Base-by-base conservation (phyloP, 176 grass and related monocot species). In the Ampelocalamus luodianensis region DNA sequence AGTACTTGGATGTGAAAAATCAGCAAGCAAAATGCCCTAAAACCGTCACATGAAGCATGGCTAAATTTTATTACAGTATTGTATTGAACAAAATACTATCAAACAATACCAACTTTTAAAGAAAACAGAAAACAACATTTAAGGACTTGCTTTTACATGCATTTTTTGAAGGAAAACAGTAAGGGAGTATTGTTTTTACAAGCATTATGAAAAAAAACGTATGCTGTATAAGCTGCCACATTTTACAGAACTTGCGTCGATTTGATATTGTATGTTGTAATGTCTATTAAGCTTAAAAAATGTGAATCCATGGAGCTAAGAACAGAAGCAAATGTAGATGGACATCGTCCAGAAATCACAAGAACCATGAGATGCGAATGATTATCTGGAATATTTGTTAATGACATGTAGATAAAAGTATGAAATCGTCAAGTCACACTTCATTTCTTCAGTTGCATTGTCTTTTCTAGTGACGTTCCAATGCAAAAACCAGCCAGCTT, bases 401-500 rank as follows among this genome's bases (percentile, higher is more conserved):
- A 46, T 34, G 48, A 59, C 68, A 67, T 7, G 42, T 36, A 74
- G 44, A 56, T 73, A 46, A 22, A 45, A 43, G 59, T 23, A 53
- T 23, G 71, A 77, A 61, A 54, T 77, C 18, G 24, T 86, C 56
- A 51, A 36, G 68, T 44, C 55, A 78, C 60, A 62, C 22, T 74
- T 74, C 15, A 71, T 63, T 72, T 45, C 77, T 82, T 27, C 37
- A 65, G 46, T 55, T 22, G 78, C 44, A 3, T 72, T 77, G 65
- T 86, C 88, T 77, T 86, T 78, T 86, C 83, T 29, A 34, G 39
- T 82, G 65, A 71, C 27, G 8, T 59, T 68, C 59, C 68, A 83
- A 39, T 83, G 79, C 66, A 86, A 87, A 87, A 79, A 77, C 43
- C 73, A 72, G 22, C 13, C 50, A 20, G 56, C 17, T 63, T 87